Percentiles rank a stretch among this genome's conserved stretches.
These are phyloP conservation scores for Zymoseptoria ardabiliae DNA, from an alignment of 2,329 filamentous ascomycete genomes.

Conservation along the genomic window DNA sequence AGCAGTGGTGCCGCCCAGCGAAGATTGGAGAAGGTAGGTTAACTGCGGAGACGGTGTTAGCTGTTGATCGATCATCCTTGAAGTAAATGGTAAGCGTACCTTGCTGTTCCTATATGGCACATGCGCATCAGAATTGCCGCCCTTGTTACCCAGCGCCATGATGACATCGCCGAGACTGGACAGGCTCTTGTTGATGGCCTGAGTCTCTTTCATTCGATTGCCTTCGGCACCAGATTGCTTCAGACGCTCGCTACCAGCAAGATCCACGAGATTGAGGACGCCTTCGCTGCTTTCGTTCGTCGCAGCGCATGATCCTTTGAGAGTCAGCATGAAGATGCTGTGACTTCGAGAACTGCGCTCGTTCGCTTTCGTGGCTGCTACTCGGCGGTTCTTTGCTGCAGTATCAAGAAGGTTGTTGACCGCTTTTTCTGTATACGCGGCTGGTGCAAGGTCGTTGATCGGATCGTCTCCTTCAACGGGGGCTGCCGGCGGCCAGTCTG, in stretches of 20 bases:
- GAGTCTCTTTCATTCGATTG: conserved; percentile 83
- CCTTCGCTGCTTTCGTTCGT: conserved; percentile 84
- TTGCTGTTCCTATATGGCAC: conserved; percentile 96
- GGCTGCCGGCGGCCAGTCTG: conserved; percentile 22
- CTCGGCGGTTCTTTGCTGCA: conserved; percentile 78
- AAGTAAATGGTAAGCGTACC: conserved; percentile 38
- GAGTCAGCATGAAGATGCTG: conserved; percentile 83
- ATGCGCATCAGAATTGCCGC: conserved; percentile 57
- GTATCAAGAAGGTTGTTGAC: conserved; percentile 49
- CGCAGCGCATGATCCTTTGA: conserved; percentile 59
- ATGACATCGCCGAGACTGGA: conserved; percentile 93
- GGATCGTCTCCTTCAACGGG: conserved; percentile 4
- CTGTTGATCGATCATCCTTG: not conserved
- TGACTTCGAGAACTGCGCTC: conserved; percentile 90
- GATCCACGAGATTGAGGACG: conserved; percentile 88
- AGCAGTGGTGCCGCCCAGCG: conserved; percentile 71
- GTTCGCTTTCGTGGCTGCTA: conserved; percentile 96
- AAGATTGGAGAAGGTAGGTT: conserved; percentile 91
- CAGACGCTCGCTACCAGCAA: conserved; percentile 85
- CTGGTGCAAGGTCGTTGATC: conserved; percentile 2
- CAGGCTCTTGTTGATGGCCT: conserved; percentile 93
- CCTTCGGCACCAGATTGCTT: conserved; percentile 83
- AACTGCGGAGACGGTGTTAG: conserved; percentile 44
- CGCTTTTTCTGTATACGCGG: conserved; percentile 24
- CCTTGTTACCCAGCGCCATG: conserved; percentile 77